Evolutionary conservation across 2,329 filamentous ascomycete genomes (phyloP).

Genomic region (Aspergillus flavus): DNA sequence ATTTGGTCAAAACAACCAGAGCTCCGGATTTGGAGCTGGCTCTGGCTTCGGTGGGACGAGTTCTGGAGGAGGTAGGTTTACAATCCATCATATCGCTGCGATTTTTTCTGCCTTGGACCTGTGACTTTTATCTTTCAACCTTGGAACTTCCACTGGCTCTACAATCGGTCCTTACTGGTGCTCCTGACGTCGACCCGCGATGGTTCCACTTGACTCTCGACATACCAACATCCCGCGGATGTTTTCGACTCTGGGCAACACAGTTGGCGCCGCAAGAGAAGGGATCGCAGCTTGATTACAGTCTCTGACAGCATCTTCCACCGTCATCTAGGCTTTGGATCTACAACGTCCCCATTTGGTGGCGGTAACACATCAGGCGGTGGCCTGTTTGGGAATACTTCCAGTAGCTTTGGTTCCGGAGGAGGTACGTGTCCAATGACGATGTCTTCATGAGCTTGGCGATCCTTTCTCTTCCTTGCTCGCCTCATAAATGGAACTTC

Average conservation of each 20-base stretch:
- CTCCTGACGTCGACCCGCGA: slow-evolving; percentile 35
- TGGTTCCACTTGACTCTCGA: slow-evolving; percentile 26
- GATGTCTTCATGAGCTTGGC: slow-evolving; percentile 26
- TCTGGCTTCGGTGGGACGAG: slow-evolving; percentile 38
- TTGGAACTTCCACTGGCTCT: slow-evolving; percentile 11
- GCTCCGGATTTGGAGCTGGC: slow-evolving; percentile 42
- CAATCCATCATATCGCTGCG: slow-evolving; percentile 13
- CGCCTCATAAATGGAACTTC: slow-evolving; percentile 14
- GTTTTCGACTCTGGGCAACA: slow-evolving; percentile 31
- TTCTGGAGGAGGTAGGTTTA: slow-evolving; percentile 42
- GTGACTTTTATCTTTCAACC: background rate
- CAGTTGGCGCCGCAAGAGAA: slow-evolving; percentile 31
- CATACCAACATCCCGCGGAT: slow-evolving; percentile 23
- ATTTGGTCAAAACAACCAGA: slow-evolving; percentile 63
- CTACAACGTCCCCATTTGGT: slow-evolving; percentile 42
- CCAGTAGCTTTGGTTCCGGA: slow-evolving; percentile 44
- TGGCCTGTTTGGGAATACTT: slow-evolving; percentile 39
- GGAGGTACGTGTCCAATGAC: slow-evolving; percentile 43
- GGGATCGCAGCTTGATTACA: slow-evolving; percentile 35
- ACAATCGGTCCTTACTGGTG: slow-evolving; percentile 25
- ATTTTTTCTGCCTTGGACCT: slow-evolving; percentile 8
- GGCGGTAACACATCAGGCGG: slow-evolving; percentile 35
- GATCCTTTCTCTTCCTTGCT: slow-evolving; percentile 24
- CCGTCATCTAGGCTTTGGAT: slow-evolving; percentile 46
- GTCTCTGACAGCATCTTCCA: slow-evolving; percentile 42